Evolutionary conservation across 192 early-diverging fungal species (phyloP).

Genomic region (Backusella macrospora): DNA sequence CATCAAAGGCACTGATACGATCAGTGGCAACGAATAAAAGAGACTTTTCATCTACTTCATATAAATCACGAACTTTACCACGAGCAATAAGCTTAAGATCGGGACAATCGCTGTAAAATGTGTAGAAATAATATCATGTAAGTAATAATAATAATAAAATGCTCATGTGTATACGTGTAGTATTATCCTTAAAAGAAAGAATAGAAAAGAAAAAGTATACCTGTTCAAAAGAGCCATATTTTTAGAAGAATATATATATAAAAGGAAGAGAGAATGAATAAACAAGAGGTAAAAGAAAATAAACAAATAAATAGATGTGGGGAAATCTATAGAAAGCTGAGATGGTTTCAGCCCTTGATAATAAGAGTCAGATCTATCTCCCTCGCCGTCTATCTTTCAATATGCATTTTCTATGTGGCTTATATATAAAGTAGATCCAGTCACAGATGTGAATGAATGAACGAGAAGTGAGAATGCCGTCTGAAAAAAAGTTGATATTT

Average conservation of each 20-base stretch:
- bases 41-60: constrained; percentile 83
- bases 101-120: constrained; percentile 72
- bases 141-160: neutral
- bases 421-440: neutral
- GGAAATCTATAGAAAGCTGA: constrained; percentile 18
- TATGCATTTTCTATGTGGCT: neutral
- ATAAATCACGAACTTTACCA: constrained; percentile 97
- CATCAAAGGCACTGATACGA: constrained; percentile 97
- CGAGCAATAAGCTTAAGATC: constrained; percentile 91
- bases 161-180: neutral
- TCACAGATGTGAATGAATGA: constrained; percentile 4
- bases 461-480: neutral
- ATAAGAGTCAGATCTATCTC: constrained; percentile 4
- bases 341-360: constrained; percentile 9
- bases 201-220: no score
- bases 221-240: constrained; percentile 22
- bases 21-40: constrained; percentile 98
- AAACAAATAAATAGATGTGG: constrained; percentile 8
- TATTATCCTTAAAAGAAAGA: no score
- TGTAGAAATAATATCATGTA: neutral
- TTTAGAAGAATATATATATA: neutral
- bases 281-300: neutral
- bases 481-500: neutral
- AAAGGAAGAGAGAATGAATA: neutral
- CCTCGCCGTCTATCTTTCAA: neutral